A percentile compares a stretch with the other conserved stretches of the same genome.
These are phyloP conservation scores for Fusarium sp. DNA, from an alignment of 2,329 filamentous ascomycete species.

Conservation along the genomic window DNA sequence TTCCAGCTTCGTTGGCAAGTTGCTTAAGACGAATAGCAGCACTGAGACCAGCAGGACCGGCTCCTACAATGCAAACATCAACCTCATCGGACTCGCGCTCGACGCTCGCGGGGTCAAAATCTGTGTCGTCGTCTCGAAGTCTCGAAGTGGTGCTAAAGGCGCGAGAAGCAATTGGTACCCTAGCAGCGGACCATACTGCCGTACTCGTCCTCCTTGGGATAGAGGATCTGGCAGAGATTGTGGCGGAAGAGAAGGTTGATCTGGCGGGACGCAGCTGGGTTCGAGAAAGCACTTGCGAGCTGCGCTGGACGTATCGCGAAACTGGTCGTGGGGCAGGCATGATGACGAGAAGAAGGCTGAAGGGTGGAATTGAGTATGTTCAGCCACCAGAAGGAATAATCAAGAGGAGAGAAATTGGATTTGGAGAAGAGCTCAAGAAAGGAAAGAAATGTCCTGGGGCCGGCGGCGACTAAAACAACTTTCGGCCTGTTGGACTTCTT, in stretches of 20 bases:
- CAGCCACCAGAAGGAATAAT: conserved; percentile 44
- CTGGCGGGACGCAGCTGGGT: conserved; percentile 46
- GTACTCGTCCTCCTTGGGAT: conserved; percentile 24
- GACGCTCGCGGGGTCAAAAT: conserved; percentile 73
- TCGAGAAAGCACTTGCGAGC: conserved; percentile 50
- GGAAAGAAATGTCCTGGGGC: conserved; percentile 18
- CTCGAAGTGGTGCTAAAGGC: conserved; percentile 53
- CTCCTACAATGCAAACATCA: conserved; percentile 96
- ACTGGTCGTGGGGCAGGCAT: conserved; percentile 55
- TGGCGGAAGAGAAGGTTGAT: conserved; percentile 39
- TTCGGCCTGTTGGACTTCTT: conserved; percentile 29
- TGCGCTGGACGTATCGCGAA: conserved; percentile 55
- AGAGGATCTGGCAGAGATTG: conserved; percentile 32
- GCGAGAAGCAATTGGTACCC: conserved; percentile 44
- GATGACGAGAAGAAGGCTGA: conserved; percentile 15
- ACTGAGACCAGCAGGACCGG: conserved; percentile 91
- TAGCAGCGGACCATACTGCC: conserved; percentile 35
- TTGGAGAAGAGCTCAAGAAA: conserved; percentile 12
- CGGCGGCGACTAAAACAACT: conserved; percentile 36
- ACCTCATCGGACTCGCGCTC: conserved; percentile 94
- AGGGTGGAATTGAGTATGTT: conserved; percentile 12
- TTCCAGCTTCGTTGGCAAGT: conserved; percentile 91
- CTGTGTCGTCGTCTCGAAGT: conserved; percentile 56
- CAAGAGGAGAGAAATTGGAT: neutral
- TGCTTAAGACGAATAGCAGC: conserved; percentile 97